Evolutionary conservation across 371 early-diverging fungal species (phyloP).

Genomic region (Funneliformis caledonium): DNA sequence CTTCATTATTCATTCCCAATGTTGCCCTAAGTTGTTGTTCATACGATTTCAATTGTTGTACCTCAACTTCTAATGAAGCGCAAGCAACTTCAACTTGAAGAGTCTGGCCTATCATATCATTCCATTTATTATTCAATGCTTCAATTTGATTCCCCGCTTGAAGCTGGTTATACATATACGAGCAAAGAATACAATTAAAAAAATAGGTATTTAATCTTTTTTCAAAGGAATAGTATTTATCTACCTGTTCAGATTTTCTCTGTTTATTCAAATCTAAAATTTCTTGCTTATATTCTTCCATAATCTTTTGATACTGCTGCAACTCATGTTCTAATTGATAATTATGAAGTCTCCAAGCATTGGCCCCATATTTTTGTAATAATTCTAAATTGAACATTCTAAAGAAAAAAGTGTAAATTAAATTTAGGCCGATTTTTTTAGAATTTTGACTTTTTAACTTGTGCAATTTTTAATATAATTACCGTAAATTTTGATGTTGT

Average conservation of each 20-base stretch:
- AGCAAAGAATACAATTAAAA: background rate
- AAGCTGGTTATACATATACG: conserved; percentile 43
- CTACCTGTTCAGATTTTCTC: conserved; percentile 75
- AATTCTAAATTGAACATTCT: conserved; percentile 74
- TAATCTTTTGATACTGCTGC: conserved; percentile 3
- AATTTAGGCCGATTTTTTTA: no score
- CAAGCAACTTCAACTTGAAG: conserved; percentile 66
- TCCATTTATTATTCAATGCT: conserved; percentile 65
- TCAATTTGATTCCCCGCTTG: conserved; percentile 59
- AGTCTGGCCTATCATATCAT: conserved; percentile 63
- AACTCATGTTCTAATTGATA: conserved; percentile 67
- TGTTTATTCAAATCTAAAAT: conserved; percentile 68
- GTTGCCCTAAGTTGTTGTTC: conserved; percentile 47
- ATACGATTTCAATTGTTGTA: conserved; percentile 56
- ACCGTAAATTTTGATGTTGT: conserved; percentile 80
- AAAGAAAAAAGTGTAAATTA: background rate
- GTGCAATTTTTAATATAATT: conserved; percentile 40
- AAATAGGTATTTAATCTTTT: background rate
- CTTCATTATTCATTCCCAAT: conserved; percentile 35
- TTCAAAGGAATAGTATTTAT: background rate
- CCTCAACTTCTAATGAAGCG: conserved; percentile 57
- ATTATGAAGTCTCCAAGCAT: conserved; percentile 85
- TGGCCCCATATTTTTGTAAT: conserved; percentile 79
- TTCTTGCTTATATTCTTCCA: conserved; percentile 42
- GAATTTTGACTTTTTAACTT: no score